A percentile compares a stretch with the other conserved stretches of the same genome.
phyloP scores from a whole-genome alignment of 805 yeast species.

The Kazachstania psychrophila region DNA sequence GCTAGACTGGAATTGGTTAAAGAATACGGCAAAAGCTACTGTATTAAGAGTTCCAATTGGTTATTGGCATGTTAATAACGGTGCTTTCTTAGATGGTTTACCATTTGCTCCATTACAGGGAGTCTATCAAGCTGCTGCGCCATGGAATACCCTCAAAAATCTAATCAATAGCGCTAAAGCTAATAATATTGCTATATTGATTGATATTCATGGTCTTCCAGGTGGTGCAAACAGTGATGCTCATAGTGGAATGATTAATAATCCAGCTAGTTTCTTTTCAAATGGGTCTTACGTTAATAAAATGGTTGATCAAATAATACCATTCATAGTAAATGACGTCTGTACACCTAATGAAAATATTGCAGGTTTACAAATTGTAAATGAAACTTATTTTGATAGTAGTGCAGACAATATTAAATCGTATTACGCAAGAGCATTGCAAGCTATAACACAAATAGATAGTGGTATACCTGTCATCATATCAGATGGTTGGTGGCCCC shows the following conservation, averaged over 20 bases:
- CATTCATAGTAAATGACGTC: conserved; percentile 56
- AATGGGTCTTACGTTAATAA: conserved; percentile 34
- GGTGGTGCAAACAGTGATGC: conserved; percentile 85
- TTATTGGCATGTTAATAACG: conserved; percentile 76
- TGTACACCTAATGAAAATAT: conserved; percentile 48
- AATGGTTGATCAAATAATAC: conserved; percentile 42
- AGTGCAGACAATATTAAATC: conserved; percentile 41
- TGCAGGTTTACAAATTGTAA: conserved; percentile 75
- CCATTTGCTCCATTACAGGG: conserved; percentile 46
- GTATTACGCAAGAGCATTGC: conserved; percentile 59
- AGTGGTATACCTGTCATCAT: conserved; percentile 58
- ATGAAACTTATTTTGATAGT: conserved; percentile 66
- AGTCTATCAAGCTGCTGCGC: conserved; percentile 54
- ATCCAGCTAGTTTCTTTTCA: conserved; percentile 30
- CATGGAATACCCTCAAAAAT: conserved; percentile 53
- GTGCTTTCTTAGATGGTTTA: conserved; percentile 44
- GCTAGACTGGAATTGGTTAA: conserved; percentile 74
- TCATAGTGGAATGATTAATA: conserved; percentile 62
- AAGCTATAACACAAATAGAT: conserved; percentile 49
- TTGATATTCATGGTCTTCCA: conserved; percentile 86
- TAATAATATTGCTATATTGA: conserved; percentile 59
- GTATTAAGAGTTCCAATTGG: conserved; percentile 84
- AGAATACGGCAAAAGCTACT: conserved; percentile 52
- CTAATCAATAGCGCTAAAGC: conserved; percentile 51
- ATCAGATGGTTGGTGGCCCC: conserved; percentile 92